These are phyloP conservation scores for Macrotyloma uniflorum DNA, from an alignment of 306 rosid genomes.

Conservation along the genomic window DNA sequence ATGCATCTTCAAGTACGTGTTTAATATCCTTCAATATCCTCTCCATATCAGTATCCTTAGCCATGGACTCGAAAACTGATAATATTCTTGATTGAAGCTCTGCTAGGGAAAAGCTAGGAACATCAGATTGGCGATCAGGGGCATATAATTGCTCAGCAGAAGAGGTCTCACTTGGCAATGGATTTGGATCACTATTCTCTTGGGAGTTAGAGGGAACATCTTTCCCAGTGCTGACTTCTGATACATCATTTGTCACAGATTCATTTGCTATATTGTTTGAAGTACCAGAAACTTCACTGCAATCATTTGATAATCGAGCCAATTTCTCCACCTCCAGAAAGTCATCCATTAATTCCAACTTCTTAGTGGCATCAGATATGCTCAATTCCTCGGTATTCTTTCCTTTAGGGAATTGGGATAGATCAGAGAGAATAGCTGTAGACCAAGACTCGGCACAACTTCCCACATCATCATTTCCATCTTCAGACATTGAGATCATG, in stretches of 20 bases:
- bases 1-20: conserved; percentile 64
- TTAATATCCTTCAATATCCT: conserved; percentile 75
- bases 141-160: conserved; percentile 40
- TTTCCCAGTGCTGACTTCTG: conserved; percentile 46
- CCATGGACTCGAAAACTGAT: conserved; percentile 60
- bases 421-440: conserved; percentile 59
- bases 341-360: conserved; percentile 96
- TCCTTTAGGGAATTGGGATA: conserved; percentile 65
- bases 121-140: conserved; percentile 38
- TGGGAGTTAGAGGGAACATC: conserved; percentile 48
- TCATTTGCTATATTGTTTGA: conserved; percentile 49
- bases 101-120: conserved; percentile 47
- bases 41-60: conserved; percentile 69
- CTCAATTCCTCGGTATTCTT: conserved; percentile 57
- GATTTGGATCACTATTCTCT: conserved; percentile 48
- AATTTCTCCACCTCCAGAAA: conserved; percentile 97
- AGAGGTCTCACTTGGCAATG: conserved; percentile 43
- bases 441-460: conserved; percentile 87
- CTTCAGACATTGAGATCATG: conserved; percentile 86
- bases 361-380: conserved; percentile 66
- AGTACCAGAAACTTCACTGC: conserved; percentile 53
- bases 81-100: conserved; percentile 71
- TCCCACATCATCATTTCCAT: conserved; percentile 79
- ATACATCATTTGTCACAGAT: conserved; percentile 47
- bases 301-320: conserved; percentile 74